Evolutionary conservation across 345 rosid species (phyloP).

Genomic region (Citrus australasica): DNA sequence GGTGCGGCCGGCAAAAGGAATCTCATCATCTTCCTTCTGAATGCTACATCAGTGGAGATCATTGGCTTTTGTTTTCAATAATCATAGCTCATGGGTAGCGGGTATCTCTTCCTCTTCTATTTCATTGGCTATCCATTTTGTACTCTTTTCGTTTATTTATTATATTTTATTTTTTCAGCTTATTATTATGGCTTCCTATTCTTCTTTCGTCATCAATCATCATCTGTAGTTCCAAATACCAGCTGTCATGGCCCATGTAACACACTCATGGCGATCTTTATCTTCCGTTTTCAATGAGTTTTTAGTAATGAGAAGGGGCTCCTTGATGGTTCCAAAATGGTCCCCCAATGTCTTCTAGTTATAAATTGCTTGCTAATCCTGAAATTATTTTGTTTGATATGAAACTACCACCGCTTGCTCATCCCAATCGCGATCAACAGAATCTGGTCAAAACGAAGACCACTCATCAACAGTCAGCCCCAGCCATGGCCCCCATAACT

Average conservation of each 20-base stretch:
- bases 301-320: not conserved
- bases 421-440: conserved; percentile 1
- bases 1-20: no score
- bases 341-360: conserved; percentile 14
- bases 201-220: not conserved
- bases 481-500: conserved; percentile 13
- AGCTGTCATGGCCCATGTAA: conserved; percentile 18
- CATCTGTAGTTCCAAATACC: not conserved
- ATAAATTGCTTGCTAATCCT: not conserved
- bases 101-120: not conserved
- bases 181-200: not conserved
- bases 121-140: no score
- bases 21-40: conserved; percentile 12
- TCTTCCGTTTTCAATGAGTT: conserved; percentile 16
- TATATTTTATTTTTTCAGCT: no score
- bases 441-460: conserved; percentile 22
- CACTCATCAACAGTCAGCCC: conserved; percentile 1
- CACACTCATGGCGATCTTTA: not conserved
- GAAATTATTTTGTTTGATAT: conserved; percentile 10
- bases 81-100: not conserved
- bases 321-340: not conserved
- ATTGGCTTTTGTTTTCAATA: not conserved
- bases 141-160: no score
- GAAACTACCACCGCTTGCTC: not conserved
- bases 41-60: conserved; percentile 25